Evolutionary conservation across 768 basidiomycete species (phyloP).

Genomic region (Scleroderma citrinum): DNA sequence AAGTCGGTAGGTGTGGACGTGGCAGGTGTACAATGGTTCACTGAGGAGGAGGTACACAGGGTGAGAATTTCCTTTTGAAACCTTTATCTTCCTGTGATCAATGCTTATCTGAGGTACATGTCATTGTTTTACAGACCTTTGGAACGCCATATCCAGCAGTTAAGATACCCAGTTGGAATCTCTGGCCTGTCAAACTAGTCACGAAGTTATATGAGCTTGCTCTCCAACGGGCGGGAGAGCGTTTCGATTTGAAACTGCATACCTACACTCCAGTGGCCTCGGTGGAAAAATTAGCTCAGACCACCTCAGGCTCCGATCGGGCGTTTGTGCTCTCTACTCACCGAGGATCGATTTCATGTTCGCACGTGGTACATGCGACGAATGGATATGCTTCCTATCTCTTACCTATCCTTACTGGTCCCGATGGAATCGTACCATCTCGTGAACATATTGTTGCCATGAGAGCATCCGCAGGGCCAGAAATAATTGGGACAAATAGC

Average conservation of each 20-base stretch:
- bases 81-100: no score
- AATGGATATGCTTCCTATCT: conserved; percentile 80
- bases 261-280: conserved; percentile 67
- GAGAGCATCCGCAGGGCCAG: conserved; percentile 34
- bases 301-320: neutral
- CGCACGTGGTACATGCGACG: conserved; percentile 76
- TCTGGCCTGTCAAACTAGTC: conserved; percentile 82
- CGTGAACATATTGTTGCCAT: conserved; percentile 61
- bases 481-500: conserved; percentile 14
- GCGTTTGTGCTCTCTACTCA: conserved; percentile 39
- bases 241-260: conserved; percentile 50
- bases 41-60: conserved; percentile 38
- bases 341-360: conserved; percentile 56
- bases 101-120: no score
- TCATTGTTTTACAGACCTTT: conserved; percentile 24
- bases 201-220: conserved; percentile 53
- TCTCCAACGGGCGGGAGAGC: conserved; percentile 15
- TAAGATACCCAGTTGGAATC: conserved; percentile 49
- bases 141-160: conserved; percentile 47
- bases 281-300: conserved; percentile 23
- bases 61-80: conserved; percentile 28
- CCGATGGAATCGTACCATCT: conserved; percentile 54
- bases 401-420: conserved; percentile 57
- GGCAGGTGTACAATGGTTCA: conserved; percentile 40
- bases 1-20: conserved; percentile 45